Conservation (phyloP, 139 green algal genomes). For the Gonium pectorale region DNA sequence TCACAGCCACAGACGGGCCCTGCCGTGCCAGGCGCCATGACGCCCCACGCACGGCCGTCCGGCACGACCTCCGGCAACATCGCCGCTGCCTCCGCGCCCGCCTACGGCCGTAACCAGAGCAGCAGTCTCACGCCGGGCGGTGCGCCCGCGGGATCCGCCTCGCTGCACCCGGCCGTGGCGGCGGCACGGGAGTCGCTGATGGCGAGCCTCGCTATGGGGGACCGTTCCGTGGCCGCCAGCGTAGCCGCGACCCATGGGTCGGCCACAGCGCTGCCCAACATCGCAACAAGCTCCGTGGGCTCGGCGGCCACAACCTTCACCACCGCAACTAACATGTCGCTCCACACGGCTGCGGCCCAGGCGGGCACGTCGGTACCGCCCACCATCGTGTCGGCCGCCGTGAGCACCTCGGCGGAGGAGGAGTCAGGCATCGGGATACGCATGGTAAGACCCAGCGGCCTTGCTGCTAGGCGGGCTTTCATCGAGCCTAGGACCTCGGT, state of each 20-base stretch:
- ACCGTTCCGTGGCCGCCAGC: constrained; percentile 1
- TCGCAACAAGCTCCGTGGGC: constrained; percentile 28
- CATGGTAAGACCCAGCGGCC: neutral
- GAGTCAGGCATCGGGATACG: constrained; percentile 2
- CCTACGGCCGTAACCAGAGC: constrained; percentile 13
- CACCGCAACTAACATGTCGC: constrained; percentile 32
- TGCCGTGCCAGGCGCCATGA: no score
- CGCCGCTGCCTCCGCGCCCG: neutral
- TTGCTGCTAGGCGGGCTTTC: no score
- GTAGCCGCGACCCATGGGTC: constrained; percentile 16
- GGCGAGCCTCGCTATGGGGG: no score
- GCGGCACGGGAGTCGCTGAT: no score
- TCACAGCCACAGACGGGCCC: neutral
- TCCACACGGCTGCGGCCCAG: constrained; percentile 37
- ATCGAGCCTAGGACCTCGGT: no score
- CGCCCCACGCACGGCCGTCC: neutral
- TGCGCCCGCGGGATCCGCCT: no score
- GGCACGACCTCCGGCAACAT: neutral
- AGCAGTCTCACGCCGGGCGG: neutral
- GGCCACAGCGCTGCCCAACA: constrained; percentile 37
- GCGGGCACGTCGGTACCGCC: constrained; percentile 9
- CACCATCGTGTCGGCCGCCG: constrained; percentile 35
- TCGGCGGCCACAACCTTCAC: constrained; percentile 38
- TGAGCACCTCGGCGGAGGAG: constrained; percentile 25
- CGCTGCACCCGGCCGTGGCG: neutral